Evolutionary conservation across 75 land plant species (phyloP).

Genomic region (Cryptomeria japonica): DNA sequence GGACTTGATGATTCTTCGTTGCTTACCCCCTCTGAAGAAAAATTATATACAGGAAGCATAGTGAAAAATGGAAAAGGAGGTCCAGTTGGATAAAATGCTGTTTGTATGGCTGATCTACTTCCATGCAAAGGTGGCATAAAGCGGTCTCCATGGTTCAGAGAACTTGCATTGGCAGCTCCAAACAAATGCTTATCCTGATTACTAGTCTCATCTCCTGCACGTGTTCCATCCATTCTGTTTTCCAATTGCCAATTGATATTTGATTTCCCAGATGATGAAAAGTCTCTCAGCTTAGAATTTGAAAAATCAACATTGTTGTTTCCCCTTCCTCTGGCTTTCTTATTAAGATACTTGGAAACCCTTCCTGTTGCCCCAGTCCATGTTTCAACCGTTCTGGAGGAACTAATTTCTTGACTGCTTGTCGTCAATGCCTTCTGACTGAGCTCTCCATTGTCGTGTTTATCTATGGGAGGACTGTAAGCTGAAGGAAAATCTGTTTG

Average conservation of each 20-base stretch:
- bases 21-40: conserved; percentile 32
- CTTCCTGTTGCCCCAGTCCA: conserved; percentile 56
- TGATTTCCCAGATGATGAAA: conserved; percentile 24
- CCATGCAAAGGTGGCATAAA: conserved; percentile 6
- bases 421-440: not conserved
- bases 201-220: not conserved
- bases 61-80: conserved; percentile 58
- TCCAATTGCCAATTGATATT: conserved; percentile 26
- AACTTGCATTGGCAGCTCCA: conserved; percentile 25
- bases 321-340: conserved; percentile 41
- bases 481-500: not conserved
- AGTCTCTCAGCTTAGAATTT: conserved; percentile 10
- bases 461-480: not conserved
- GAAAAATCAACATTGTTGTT: conserved; percentile 10
- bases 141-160: conserved; percentile 34
- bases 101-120: conserved; percentile 1
- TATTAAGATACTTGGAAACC: conserved; percentile 39
- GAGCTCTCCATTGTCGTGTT: not conserved
- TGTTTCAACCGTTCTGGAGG: conserved; percentile 48
- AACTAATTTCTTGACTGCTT: conserved; percentile 11
- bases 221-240: conserved; percentile 16
- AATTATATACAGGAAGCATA: conserved; percentile 46
- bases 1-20: conserved; percentile 42
- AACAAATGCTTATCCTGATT: conserved; percentile 7
- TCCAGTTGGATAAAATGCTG: conserved; percentile 50